Base-by-base conservation (phyloP, 1,284 basidiomycete genomes). In the Schizophyllum commune region DNA sequence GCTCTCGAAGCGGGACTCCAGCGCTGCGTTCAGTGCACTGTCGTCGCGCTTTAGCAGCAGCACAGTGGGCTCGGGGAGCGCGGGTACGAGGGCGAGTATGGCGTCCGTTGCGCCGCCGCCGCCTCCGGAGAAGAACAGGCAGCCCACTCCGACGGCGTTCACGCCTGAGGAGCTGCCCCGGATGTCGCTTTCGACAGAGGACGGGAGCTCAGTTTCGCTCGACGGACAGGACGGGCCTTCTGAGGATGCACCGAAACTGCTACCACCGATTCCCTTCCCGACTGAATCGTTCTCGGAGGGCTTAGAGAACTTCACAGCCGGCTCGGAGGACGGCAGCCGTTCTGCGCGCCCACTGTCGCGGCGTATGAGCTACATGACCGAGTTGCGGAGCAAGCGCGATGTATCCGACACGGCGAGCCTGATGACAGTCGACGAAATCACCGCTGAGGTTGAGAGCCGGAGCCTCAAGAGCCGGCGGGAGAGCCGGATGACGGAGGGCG, bases 401-500 rank as follows among this genome's bases (percentile, higher is more conserved):
- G 80, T 83, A 56, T 91, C 91, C 1, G 96, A 98, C 69, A 91
- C 91, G 1, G 93, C 92, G 4, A 96, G 92, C 70, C 75, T 99
- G 67, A 82, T 99, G 70, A 99, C 96, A 0, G 92, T 99, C 15
- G 96, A 99, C 70, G 94, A 99, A 74, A 97, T 99, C 68, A 98
- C 96, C 0, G 95, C 94, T 5, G 92, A 96, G 69, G 92, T 99
- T 1, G 96, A 98, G 76, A 93, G 88, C 68, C 80, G 95, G 17
- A 78, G 53, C 53, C 79, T 68, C 75, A 77, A 61, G 73, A 76
- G 56, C 72, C 11, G 53, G 27, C 53, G 79, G 68, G 78, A 81
- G 65, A 83, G 82, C 67, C 77, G 77, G 68, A 75, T 75, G 53
- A 55, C 13, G 3, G 39, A 47, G 9, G 39, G 17, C 9, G 39